These are phyloP conservation scores for Botryosphaeria dothidea DNA, from an alignment of 2,329 filamentous ascomycete genomes.

Conservation along the genomic window DNA sequence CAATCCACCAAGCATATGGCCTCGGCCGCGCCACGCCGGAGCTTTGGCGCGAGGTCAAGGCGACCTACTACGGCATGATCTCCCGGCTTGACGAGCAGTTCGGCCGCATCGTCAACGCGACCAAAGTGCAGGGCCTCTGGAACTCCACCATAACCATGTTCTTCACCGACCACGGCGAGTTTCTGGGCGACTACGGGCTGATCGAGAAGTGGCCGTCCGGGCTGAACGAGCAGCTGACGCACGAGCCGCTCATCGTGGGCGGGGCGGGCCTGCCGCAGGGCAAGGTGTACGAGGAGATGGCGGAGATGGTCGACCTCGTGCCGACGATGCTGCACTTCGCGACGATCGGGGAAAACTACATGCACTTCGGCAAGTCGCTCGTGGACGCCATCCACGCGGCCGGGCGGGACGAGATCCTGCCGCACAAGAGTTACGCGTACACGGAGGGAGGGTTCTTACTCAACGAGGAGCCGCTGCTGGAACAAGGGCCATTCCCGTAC, in stretches of 20 bases:
- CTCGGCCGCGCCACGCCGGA: conserved; percentile 43
- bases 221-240: conserved; percentile 44
- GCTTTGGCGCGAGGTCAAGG: conserved; percentile 47
- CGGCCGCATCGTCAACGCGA: conserved; percentile 39
- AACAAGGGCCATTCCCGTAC: conserved; percentile 47
- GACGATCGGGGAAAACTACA: conserved; percentile 40
- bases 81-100: conserved; percentile 50
- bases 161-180: conserved; percentile 51
- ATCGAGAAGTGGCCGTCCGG: conserved; percentile 51
- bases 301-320: conserved; percentile 50
- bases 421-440: conserved; percentile 45
- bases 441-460: conserved; percentile 49
- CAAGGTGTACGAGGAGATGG: conserved; percentile 36
- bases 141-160: conserved; percentile 46
- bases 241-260: conserved; percentile 48
- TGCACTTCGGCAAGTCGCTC: conserved; percentile 44
- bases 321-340: conserved; percentile 47
- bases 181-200: conserved; percentile 49
- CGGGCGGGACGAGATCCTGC: neutral
- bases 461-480: conserved; percentile 48
- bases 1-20: conserved; percentile 42
- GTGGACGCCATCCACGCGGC: conserved; percentile 29
- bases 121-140: conserved; percentile 40
- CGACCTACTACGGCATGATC: conserved; percentile 52
- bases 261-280: conserved; percentile 43